These are phyloP conservation scores for Teratosphaeria pseudoeucalypti DNA, from an alignment of 2,329 filamentous ascomycete genomes.

Conservation along the genomic window DNA sequence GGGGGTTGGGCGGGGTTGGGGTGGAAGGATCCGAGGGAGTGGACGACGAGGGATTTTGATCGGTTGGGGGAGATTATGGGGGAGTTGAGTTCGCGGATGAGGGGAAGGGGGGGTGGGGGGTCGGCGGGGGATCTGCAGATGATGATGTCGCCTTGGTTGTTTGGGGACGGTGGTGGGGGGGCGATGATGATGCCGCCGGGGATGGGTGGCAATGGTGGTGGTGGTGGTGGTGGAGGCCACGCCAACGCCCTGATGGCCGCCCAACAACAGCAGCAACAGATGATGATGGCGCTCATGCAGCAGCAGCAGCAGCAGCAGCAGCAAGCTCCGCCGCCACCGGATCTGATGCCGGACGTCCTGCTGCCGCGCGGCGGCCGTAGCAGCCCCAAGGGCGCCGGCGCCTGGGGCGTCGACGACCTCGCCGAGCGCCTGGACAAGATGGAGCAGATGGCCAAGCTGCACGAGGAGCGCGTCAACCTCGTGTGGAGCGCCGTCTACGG, in stretches of 20 bases:
- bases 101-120: conserved; percentile 5
- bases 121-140: not conserved
- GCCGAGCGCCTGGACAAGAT: not conserved
- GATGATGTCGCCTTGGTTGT: not conserved
- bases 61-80: conserved; percentile 15
- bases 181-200: not conserved
- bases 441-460: conserved; percentile 1
- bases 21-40: conserved; percentile 11
- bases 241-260: not conserved
- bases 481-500: not conserved
- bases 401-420: not conserved
- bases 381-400: not conserved
- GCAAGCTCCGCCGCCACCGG: not conserved
- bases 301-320: not conserved
- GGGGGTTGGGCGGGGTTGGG: conserved; percentile 1
- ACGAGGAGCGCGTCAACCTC: not conserved
- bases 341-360: not conserved
- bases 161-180: not conserved
- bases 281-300: not conserved
- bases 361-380: not conserved
- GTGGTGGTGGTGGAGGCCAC: not conserved
- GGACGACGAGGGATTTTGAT: conserved; percentile 19
- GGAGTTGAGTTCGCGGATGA: conserved; percentile 11
- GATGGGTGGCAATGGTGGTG: not conserved
- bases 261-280: not conserved